phyloP scores from a whole-genome alignment of 2,329 filamentous ascomycete genomes.

The Pseudofabraea citricarpa region DNA sequence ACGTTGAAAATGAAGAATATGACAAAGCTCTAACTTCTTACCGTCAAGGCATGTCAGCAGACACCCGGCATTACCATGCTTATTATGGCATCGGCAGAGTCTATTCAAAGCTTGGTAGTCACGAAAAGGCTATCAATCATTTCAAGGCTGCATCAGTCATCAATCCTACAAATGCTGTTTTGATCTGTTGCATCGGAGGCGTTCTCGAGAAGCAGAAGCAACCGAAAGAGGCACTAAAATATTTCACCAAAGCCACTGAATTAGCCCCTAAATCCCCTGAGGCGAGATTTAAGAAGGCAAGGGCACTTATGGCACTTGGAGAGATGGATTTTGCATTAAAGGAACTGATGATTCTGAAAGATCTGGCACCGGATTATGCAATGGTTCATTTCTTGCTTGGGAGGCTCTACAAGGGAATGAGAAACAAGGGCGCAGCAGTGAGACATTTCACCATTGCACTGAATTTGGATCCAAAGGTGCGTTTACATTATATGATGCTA shows the following conservation, averaged over 20 bases:
- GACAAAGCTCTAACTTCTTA: conserved; percentile 90
- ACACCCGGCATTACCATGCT: conserved; percentile 93
- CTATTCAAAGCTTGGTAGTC: conserved; percentile 85
- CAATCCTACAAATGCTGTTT: conserved; percentile 88
- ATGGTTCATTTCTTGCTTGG: conserved; percentile 95
- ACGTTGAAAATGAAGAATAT: conserved; percentile 93
- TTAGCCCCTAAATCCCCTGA: conserved; percentile 77
- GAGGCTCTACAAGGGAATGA: conserved; percentile 70
- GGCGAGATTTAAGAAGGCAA: conserved; percentile 89
- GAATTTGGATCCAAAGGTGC: conserved; percentile 93
- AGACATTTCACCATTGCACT: conserved; percentile 91
- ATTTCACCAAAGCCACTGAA: conserved; percentile 78
- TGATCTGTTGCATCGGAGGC: conserved; percentile 88
- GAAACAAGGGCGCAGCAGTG: conserved; percentile 75
- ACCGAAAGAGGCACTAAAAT: conserved; percentile 69
- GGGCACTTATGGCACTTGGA: conserved; percentile 73
- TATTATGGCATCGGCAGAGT: conserved; percentile 87
- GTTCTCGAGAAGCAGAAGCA: conserved; percentile 88
- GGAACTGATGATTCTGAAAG: conserved; percentile 84
- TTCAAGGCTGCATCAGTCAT: conserved; percentile 84
- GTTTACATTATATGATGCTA: conserved; percentile 20
- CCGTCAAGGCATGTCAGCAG: conserved; percentile 77
- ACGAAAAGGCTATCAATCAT: conserved; percentile 85
- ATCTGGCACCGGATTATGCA: conserved; percentile 88
- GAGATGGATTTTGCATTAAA: conserved; percentile 68